Evolutionary conservation across 441 rosid species (phyloP).

Genomic region (Kokia cookei): DNA sequence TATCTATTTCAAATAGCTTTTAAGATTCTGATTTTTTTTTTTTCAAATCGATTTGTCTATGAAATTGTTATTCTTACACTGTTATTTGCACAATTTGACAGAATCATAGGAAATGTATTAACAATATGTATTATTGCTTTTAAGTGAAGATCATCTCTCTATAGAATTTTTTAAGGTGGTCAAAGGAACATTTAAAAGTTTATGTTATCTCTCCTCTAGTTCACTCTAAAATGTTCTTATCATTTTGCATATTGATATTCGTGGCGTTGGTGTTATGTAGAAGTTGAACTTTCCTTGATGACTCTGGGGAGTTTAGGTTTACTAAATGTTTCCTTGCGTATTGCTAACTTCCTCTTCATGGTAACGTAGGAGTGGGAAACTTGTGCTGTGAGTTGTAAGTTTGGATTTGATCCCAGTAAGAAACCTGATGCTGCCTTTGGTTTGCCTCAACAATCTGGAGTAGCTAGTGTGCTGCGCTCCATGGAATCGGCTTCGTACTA

Average conservation of each 20-base stretch:
- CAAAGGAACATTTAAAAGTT: background rate
- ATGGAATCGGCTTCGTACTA: constrained; percentile 90
- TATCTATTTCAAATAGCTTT: background rate
- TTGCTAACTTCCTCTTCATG: constrained; percentile 2
- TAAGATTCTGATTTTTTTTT: background rate
- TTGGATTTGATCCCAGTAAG: constrained; percentile 31
- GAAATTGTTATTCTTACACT: background rate
- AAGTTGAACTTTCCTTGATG: background rate
- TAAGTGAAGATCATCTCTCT: background rate
- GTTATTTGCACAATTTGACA: background rate
- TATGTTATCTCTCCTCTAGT: background rate
- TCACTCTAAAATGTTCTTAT: background rate
- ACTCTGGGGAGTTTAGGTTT: background rate
- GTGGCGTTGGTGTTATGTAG: background rate
- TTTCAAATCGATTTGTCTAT: background rate
- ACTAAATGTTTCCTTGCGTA: background rate
- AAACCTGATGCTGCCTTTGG: constrained; percentile 71
- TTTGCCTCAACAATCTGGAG: constrained; percentile 29
- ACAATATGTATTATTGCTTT: background rate
- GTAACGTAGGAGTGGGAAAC: constrained; percentile 49
- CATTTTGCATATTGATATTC: constrained; percentile 1
- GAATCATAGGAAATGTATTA: background rate
- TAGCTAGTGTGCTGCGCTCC: constrained; percentile 55
- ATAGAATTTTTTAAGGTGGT: background rate
- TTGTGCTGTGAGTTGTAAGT: constrained; percentile 62